Conservation (phyloP, 2,329 filamentous ascomycete species). For the Xylariomycetidae sp. region DNA sequence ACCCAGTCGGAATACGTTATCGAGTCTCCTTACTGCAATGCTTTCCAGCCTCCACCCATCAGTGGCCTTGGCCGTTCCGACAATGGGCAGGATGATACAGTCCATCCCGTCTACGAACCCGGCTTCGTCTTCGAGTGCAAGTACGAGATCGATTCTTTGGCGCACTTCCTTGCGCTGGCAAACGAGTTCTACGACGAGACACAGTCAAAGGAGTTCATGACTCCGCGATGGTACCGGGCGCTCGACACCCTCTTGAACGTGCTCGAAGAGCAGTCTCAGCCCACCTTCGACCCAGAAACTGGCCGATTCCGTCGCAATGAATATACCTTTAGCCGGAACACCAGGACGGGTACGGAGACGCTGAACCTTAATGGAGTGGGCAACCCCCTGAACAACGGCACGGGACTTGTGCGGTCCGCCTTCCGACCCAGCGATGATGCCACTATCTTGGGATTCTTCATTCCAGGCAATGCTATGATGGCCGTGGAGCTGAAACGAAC, state of each 20-base stretch:
- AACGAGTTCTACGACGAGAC: conserved; percentile 86
- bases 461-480: conserved; percentile 96
- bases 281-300: conserved; percentile 70
- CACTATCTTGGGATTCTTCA: conserved; percentile 88
- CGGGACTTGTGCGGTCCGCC: conserved; percentile 81
- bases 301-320: conserved; percentile 62
- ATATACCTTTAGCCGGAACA: conserved; percentile 83
- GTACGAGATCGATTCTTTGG: conserved; percentile 94
- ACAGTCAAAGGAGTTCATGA: conserved; percentile 71
- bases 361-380: conserved; percentile 75
- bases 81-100: conserved; percentile 76
- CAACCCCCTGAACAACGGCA: conserved; percentile 83
- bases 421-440: conserved; percentile 95
- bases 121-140: conserved; percentile 94
- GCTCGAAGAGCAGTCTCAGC: conserved; percentile 68
- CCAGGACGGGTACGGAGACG: conserved; percentile 82
- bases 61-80: conserved; percentile 64
- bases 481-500: conserved; percentile 77
- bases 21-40: conserved; percentile 93
- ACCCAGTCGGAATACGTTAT: conserved; percentile 95
- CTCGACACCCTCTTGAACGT: conserved; percentile 68
- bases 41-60: conserved; percentile 89
- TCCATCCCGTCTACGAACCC: conserved; percentile 83
- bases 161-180: conserved; percentile 77
- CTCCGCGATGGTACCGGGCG: conserved; percentile 69